Conservation (phyloP, 345 rosid genomes). For the Aquilaria yunnanensis region DNA sequence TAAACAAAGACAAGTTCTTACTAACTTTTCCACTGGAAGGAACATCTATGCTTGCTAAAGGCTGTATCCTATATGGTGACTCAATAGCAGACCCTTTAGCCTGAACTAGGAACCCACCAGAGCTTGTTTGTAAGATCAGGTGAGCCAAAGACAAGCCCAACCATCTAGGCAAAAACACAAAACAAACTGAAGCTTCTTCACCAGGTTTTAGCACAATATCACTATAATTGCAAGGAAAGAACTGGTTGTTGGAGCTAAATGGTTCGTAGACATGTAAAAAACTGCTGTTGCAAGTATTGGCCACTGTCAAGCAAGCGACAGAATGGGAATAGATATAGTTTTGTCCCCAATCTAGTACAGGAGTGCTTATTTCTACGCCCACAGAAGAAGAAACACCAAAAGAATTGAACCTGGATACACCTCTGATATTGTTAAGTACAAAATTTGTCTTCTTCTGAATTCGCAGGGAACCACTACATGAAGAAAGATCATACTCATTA, state of each 20-base stretch:
- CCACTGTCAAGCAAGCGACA: constrained; percentile 44
- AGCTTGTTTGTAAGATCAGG: constrained; percentile 56
- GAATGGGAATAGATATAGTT: constrained; percentile 47
- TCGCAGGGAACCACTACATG: constrained; percentile 32
- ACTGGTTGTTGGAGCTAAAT: constrained; percentile 48
- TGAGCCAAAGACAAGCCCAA: constrained; percentile 52
- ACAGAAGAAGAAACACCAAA: constrained; percentile 27
- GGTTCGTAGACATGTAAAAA: constrained; percentile 52
- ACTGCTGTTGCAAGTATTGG: constrained; percentile 55
- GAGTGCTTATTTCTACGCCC: constrained; percentile 42
- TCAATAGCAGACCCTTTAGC: constrained; percentile 53
- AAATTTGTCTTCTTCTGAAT: constrained; percentile 23
- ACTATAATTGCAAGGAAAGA: constrained; percentile 60
- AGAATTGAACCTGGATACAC: constrained; percentile 26
- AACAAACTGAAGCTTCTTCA: constrained; percentile 55
- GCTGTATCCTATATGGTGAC: constrained; percentile 49
- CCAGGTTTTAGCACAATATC: constrained; percentile 48
- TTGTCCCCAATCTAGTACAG: constrained; percentile 54
- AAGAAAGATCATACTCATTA: constrained; percentile 34
- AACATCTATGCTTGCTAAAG: constrained; percentile 28
- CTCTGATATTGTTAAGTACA: constrained; percentile 23
- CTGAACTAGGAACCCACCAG: constrained; percentile 62
- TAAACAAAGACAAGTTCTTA: constrained; percentile 52
- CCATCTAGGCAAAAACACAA: constrained; percentile 57
- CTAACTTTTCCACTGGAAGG: constrained; percentile 34